These are phyloP conservation scores for Brassica rapa DNA, from an alignment of 345 rosid genomes.

Conservation along the genomic window DNA sequence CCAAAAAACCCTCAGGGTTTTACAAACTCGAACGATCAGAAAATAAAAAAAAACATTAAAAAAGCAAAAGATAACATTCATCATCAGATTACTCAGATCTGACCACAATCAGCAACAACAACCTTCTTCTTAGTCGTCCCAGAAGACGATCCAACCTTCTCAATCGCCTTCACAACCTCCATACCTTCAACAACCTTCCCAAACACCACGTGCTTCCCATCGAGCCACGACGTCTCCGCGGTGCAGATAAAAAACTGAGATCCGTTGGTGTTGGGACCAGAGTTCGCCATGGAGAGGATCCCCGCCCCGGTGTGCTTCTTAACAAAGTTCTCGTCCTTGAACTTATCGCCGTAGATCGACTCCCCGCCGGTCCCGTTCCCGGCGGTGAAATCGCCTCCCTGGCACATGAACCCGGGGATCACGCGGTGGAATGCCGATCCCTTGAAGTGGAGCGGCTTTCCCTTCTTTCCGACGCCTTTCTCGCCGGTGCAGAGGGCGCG, in stretches of 20 bases:
- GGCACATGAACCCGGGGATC: constrained; percentile 73
- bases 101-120: constrained; percentile 51
- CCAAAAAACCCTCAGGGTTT: not conserved
- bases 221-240: constrained; percentile 52
- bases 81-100: constrained; percentile 17
- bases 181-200: constrained; percentile 59
- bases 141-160: constrained; percentile 55
- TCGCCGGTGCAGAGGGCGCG: constrained; percentile 69
- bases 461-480: constrained; percentile 46
- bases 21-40: constrained; percentile 1
- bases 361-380: constrained; percentile 71
- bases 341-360: constrained; percentile 59
- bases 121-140: constrained; percentile 52
- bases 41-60: not conserved
- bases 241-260: constrained; percentile 69
- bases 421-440: constrained; percentile 65
- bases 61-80: not conserved
- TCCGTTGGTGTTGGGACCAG: constrained; percentile 59
- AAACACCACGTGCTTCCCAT: constrained; percentile 69
- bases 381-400: constrained; percentile 65
- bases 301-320: constrained; percentile 64
- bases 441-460: constrained; percentile 69
- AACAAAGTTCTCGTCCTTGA: constrained; percentile 59
- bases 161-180: constrained; percentile 47
- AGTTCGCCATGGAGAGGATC: constrained; percentile 64